Conservation (phyloP, 768 basidiomycete genomes). For the Auricularia sp. region DNA sequence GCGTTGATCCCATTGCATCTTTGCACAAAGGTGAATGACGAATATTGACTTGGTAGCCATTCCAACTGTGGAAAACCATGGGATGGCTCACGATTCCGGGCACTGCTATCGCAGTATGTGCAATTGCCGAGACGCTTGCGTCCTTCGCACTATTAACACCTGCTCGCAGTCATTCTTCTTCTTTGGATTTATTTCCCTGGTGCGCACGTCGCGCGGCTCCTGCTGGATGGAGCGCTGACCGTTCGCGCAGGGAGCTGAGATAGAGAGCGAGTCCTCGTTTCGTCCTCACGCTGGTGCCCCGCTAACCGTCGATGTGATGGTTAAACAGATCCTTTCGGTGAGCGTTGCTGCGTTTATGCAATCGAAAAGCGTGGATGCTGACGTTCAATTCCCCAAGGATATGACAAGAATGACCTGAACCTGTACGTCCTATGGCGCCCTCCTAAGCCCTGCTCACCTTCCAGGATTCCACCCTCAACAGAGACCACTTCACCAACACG, state of each 20-base stretch:
- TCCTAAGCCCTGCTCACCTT: conserved; percentile 4
- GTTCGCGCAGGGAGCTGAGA: conserved; percentile 37
- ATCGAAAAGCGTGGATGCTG: not conserved
- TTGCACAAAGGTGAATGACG: no score
- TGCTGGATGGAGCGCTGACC: not conserved
- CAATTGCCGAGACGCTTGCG: no score
- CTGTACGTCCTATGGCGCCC: conserved; percentile 24
- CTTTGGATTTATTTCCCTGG: conserved; percentile 65
- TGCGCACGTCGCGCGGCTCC: not conserved
- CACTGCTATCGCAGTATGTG: conserved; percentile 40
- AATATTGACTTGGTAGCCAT: conserved; percentile 34
- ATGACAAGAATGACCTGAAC: conserved; percentile 60
- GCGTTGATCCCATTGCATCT: conserved; percentile 11
- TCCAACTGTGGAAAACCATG: conserved; percentile 48
- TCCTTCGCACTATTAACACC: no score
- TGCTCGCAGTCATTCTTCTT: conserved; percentile 48
- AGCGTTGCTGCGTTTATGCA: not conserved
- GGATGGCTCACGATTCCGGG: conserved; percentile 58
- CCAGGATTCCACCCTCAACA: conserved; percentile 10
- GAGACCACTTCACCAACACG: conserved; percentile 63
- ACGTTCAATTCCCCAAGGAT: conserved; percentile 16
- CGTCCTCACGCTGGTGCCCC: not conserved
- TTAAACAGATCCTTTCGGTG: conserved; percentile 36
- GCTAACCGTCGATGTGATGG: conserved; percentile 2
- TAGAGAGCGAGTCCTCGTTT: conserved; percentile 44